Base-by-base conservation (phyloP, 176 grass and related monocot genomes). In the Calamus simplicifolius region DNA sequence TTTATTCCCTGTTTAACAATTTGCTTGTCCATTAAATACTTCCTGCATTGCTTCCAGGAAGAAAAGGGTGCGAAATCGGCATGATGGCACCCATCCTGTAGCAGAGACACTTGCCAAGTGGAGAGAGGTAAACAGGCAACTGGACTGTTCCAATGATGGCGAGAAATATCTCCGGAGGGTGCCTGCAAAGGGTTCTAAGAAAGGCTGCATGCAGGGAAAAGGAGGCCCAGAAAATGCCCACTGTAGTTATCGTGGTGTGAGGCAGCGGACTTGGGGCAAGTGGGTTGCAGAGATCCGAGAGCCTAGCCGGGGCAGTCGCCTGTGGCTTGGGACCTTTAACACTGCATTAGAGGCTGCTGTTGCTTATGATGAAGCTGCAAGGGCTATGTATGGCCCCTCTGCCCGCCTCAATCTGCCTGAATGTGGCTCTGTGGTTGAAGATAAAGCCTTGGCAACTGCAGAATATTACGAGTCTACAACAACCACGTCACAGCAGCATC, bases 211-310 rank as follows among this genome's bases (percentile, higher is more conserved):
- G 59, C 71, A 16, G 62, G 67, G 75, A 5, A 64, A 58, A 60
- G 72, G 75, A 13, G 75, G 67, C 1, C 75, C 72, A 2, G 75
- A 85, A 1, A 78, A 78, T 60, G 58, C n/a, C 19, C n/a, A 18
- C 54, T 65, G 75, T 51, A 61, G 2, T n/a, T 95, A 64, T 77
- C 77, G 80, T 29, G 84, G 89, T 8, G 71, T 88, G 48, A 69
- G 89, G 57, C 89, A 88, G 66, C 80, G 84, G 60, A 79, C 2
- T 56, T 88, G 77, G 74, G 89, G 80, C 54, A 94, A 81, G 74
- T 88, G 89, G 84, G 84, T 79, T 43, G 50, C 84, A 0, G 89
- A 94, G 71, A 68, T 88, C 58, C 80, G 84, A 3, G 74, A 94
- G 66, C 80, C 77, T 0, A 76, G 76, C 49, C 0, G 5, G 1